Percentiles rank a stretch among this genome's conserved stretches.
Evolutionary conservation across 2,329 filamentous ascomycete species (phyloP).

Genomic region (Stagonosporopsis chrysanthemi): DNA sequence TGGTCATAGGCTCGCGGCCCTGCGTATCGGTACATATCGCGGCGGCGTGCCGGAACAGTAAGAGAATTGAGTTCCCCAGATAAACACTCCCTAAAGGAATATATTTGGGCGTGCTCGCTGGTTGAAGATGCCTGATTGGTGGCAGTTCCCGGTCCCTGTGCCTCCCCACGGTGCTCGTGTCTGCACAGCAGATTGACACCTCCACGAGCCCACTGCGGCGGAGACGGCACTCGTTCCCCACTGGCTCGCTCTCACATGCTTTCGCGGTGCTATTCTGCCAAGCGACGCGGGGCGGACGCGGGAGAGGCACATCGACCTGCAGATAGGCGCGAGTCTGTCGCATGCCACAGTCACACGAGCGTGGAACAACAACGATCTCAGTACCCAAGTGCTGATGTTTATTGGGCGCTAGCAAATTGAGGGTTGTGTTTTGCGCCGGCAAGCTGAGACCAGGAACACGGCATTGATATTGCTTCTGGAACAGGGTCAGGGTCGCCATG

Average conservation of each 20-base stretch:
- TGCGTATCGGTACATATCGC: conserved; percentile 19
- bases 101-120: conserved; percentile 3
- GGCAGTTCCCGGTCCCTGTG: conserved; percentile 9
- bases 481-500: conserved; percentile 4
- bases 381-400: conserved; percentile 14
- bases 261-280: conserved; percentile 12
- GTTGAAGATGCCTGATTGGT: conserved; percentile 12
- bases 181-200: conserved; percentile 16
- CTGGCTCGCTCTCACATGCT: conserved; percentile 25
- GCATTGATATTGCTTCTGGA: conserved; percentile 14
- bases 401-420: conserved; percentile 3
- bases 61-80: conserved; percentile 28
- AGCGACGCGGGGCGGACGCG: conserved; percentile 18
- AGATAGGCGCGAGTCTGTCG: conserved; percentile 20
- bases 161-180: conserved; percentile 33
- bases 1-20: conserved; percentile 29
- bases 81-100: conserved; percentile 22
- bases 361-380: conserved; percentile 12
- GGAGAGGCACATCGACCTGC: conserved; percentile 18
- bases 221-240: conserved; percentile 25
- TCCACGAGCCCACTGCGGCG: conserved; percentile 28
- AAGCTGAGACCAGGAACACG: conserved; percentile 11
- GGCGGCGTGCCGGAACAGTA: conserved; percentile 29
- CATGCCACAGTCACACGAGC: conserved; percentile 15
- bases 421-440: neutral